phyloP scores from a whole-genome alignment of 176 grass and related monocot species.

The Hsuehochloa calcarea region DNA sequence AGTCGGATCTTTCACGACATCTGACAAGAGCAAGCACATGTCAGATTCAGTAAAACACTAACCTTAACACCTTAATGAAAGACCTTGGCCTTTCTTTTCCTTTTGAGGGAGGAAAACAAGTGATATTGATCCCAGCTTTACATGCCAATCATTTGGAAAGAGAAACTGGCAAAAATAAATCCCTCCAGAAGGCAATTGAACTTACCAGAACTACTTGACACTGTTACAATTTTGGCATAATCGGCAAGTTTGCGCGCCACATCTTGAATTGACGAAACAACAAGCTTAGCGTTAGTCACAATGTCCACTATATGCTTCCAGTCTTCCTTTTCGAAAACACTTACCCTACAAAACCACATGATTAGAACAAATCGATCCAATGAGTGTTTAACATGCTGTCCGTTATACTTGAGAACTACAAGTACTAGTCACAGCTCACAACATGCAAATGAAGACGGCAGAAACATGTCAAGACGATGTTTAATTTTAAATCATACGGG shows the following conservation, averaged over 20 bases:
- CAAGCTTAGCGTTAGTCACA: conserved; percentile 81
- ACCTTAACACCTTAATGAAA: neutral
- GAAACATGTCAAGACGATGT: neutral
- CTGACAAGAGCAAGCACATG: conserved; percentile 35
- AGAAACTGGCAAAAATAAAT: neutral
- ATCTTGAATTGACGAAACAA: conserved; percentile 88
- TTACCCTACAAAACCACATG: conserved; percentile 59
- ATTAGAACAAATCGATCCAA: neutral
- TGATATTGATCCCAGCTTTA: neutral
- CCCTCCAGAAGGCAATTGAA: neutral
- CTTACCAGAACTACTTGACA: conserved; percentile 49
- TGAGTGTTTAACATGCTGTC: neutral
- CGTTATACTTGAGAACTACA: neutral
- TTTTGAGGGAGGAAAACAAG: neutral
- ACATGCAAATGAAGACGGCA: neutral
- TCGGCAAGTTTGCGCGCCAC: conserved; percentile 74
- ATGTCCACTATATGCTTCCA: conserved; percentile 86
- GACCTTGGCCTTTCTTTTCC: neutral
- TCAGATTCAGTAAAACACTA: neutral
- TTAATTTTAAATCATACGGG: neutral
- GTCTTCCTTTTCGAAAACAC: conserved; percentile 85
- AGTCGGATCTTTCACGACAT: conserved; percentile 30
- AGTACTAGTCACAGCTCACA: neutral
- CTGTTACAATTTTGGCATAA: conserved; percentile 55
- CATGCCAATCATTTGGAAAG: neutral